A percentile compares a stretch with the other conserved stretches of the same genome.
These are phyloP conservation scores for Pseudozyma sp. DNA, from an alignment of 1,284 basidiomycete species.

Conservation along the genomic window DNA sequence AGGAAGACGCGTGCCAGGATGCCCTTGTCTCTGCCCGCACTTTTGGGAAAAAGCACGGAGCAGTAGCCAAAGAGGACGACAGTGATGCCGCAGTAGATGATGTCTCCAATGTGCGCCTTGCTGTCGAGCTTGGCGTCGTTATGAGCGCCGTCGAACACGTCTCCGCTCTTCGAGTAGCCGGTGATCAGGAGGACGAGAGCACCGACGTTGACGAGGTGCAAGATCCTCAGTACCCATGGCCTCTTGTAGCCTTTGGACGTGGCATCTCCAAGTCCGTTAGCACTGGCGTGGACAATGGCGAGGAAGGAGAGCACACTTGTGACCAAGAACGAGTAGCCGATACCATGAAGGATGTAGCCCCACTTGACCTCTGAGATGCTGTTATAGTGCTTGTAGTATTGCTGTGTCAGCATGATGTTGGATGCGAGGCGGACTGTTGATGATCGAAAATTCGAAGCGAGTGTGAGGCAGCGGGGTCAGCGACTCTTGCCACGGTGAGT, in stretches of 20 bases:
- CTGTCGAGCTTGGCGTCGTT: slow-evolving; percentile 5
- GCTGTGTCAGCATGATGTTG: slow-evolving; percentile 14
- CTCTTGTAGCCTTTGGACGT: slow-evolving; percentile 12
- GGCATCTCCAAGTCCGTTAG: slow-evolving; percentile 9
- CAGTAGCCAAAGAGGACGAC: slow-evolving; percentile 6
- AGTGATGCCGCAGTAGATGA: slow-evolving; percentile 15
- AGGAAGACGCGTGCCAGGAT: slow-evolving; percentile 12
- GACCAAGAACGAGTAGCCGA: slow-evolving; percentile 29
- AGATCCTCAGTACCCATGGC: slow-evolving; percentile 7
- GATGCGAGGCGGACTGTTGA: slow-evolving; percentile 15
- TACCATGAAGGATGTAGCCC: slow-evolving; percentile 22
- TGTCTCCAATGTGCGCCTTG: slow-evolving; percentile 15
- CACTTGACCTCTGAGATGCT: background rate
- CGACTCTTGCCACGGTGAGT: background rate
- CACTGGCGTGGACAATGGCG: background rate
- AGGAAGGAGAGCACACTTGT: slow-evolving; percentile 15
- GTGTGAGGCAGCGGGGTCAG: background rate
- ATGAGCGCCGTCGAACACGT: slow-evolving; percentile 1
- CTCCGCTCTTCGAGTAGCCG: slow-evolving; percentile 16
- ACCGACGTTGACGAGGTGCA: slow-evolving; percentile 17
- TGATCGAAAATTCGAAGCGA: background rate
- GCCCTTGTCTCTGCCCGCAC: background rate
- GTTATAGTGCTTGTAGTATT: slow-evolving; percentile 19
- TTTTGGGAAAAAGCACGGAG: background rate
- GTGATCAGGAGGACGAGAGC: slow-evolving; percentile 24